Base-by-base conservation (phyloP, 805 yeast species). In the Zygoascus ofunaensis region DNA sequence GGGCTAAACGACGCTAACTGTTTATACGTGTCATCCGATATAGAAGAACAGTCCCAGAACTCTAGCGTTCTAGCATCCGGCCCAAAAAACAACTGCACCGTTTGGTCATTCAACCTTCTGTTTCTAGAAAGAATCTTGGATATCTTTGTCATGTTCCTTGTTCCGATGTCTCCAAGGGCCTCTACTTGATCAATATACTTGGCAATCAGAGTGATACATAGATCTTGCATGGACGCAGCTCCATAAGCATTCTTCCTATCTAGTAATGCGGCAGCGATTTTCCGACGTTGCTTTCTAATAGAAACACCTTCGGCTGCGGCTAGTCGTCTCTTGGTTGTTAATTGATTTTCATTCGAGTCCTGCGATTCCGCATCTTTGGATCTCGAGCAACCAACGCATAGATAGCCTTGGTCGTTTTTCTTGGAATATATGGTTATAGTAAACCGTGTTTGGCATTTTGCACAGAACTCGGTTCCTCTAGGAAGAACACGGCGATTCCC, bases 41-140 rank as follows among this genome's bases (percentile, higher is more conserved):
- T 70, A 40, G 77, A 79, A 0, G 96, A 87, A 60, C 99, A 92
- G 63, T 92, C 99, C 87, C 95, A 86, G 50, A 92, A 78, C 49
- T 83, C 83, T 23, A 92, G 63, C 3, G 64, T 60, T 44, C 63
- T 73, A 40, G 78, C 59, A 14, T 72, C 69, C 0, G 86, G 73
- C 39, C 78, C 77, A 42, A 92, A 64, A 57, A 92, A 90, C 39
- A 92, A 67, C 38, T 79, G 66, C 58, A 89, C 61, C 0, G 97
- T 87, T 15, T 73, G 66, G 50, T 82, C 79, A 55, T 81, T 76
- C 39, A 92, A 66, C 0, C 92, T 82, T 42, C 99, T 65, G 62
- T 89, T 92, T 46, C 84, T 79, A 19, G 92, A 79, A 24, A 92
- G 61, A 47, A 94, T 87, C 42, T 77, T 73, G 19, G 86, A 75